Evolutionary conservation across 202 grass and related monocot genomes (phyloP).

Genomic region (Bolboschoenoplectus hybrid): DNA sequence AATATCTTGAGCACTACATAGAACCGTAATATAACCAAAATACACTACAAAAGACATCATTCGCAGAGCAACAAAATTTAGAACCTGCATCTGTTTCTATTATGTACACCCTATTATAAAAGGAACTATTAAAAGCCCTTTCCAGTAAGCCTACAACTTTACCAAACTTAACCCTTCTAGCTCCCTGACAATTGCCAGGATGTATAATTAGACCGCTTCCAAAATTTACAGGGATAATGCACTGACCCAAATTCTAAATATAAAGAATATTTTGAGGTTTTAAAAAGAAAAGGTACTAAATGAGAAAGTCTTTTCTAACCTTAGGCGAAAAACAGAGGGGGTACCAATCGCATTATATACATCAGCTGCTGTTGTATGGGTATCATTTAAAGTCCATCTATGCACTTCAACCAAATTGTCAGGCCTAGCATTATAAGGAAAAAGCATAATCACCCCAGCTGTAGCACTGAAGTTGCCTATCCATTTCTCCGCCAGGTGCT

Average conservation of each 20-base stretch:
- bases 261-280: constrained; percentile 6
- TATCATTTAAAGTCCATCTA: constrained; percentile 79
- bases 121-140: not conserved
- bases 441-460: constrained; percentile 70
- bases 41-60: constrained; percentile 26
- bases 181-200: not conserved
- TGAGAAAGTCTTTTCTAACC: constrained; percentile 47
- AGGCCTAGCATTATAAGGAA: constrained; percentile 58
- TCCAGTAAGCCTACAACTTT: not conserved
- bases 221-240: constrained; percentile 27
- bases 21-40: constrained; percentile 25
- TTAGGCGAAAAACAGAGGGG: constrained; percentile 79
- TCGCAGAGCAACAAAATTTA: not conserved
- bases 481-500: constrained; percentile 88
- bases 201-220: not conserved
- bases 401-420: constrained; percentile 49
- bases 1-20: constrained; percentile 13
- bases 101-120: constrained; percentile 14
- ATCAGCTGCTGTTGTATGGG: constrained; percentile 65
- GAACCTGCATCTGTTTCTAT: not conserved
- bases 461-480: constrained; percentile 49
- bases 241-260: constrained; percentile 1
- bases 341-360: constrained; percentile 70
- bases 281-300: constrained; percentile 8
- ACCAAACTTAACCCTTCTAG: not conserved